Evolutionary conservation across 2,329 filamentous ascomycete species (phyloP).

Genomic region (Fusarium dimerum): DNA sequence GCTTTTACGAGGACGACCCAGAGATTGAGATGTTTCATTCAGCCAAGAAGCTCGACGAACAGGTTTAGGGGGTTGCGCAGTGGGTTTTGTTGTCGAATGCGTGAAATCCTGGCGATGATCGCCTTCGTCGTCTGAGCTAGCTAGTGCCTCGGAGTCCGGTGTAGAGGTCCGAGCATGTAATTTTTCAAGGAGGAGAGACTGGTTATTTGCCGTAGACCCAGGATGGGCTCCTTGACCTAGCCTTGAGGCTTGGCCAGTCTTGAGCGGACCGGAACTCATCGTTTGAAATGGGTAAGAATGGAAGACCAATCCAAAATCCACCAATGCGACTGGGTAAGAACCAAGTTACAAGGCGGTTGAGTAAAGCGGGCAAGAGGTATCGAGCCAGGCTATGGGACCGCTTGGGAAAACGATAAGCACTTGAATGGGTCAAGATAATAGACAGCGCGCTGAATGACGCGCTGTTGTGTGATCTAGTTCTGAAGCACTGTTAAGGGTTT

Average conservation of each 20-base stretch:
- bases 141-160: conserved; percentile 90
- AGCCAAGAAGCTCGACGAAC: conserved; percentile 80
- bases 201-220: conserved; percentile 55
- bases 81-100: conserved; percentile 39
- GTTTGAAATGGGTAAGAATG: conserved; percentile 22
- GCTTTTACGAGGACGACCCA: conserved; percentile 68
- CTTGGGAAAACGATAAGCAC: neutral
- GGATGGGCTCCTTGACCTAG: conserved; percentile 48
- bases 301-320: conserved; percentile 8
- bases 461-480: neutral
- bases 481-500: conserved; percentile 4
- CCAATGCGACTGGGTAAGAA: conserved; percentile 4
- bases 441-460: neutral
- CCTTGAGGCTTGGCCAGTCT: conserved; percentile 53
- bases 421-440: neutral
- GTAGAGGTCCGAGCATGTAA: conserved; percentile 79
- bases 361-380: neutral
- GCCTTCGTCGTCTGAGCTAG: conserved; percentile 90
- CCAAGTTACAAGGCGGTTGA: conserved; percentile 1
- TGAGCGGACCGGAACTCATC: conserved; percentile 55
- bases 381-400: neutral
- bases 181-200: conserved; percentile 72
- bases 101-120: conserved; percentile 63
- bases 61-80: conserved; percentile 57
- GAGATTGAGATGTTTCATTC: conserved; percentile 72